phyloP scores from a whole-genome alignment of 2,329 filamentous ascomycete genomes.

The Thyridium curvatum region DNA sequence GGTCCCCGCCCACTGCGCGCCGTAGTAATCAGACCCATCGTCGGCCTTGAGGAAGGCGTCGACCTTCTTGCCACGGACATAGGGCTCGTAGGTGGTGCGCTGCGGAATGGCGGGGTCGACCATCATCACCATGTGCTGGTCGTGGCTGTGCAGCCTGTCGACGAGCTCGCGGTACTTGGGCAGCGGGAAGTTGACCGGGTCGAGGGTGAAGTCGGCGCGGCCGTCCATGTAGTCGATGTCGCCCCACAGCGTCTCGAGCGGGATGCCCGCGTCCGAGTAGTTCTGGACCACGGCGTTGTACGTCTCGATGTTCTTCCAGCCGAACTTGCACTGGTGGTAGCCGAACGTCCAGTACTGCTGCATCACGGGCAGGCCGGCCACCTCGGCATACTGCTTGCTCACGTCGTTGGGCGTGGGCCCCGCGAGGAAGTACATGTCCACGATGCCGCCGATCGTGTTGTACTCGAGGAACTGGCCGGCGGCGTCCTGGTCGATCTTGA shows the following conservation, averaged over 20 bases:
- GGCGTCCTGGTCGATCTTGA: slow-evolving; percentile 60
- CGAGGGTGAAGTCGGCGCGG: slow-evolving; percentile 53
- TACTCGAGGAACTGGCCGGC: slow-evolving; percentile 68
- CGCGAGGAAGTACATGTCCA: slow-evolving; percentile 64
- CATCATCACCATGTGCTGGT: slow-evolving; percentile 70
- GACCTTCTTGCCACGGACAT: slow-evolving; percentile 29
- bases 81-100: slow-evolving; percentile 30
- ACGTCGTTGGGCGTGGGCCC: slow-evolving; percentile 53
- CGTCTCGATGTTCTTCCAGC: slow-evolving; percentile 54
- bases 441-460: slow-evolving; percentile 66
- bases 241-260: slow-evolving; percentile 63
- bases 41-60: slow-evolving; percentile 36
- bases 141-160: slow-evolving; percentile 55
- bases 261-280: slow-evolving; percentile 58
- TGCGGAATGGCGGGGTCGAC: slow-evolving; percentile 60
- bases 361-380: slow-evolving; percentile 52
- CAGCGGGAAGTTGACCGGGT: slow-evolving; percentile 55
- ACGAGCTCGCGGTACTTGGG: slow-evolving; percentile 58
- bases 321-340: slow-evolving; percentile 58
- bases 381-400: slow-evolving; percentile 49
- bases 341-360: slow-evolving; percentile 59
- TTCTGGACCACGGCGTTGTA: slow-evolving; percentile 61
- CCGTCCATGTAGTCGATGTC: slow-evolving; percentile 55
- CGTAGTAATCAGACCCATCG: slow-evolving; percentile 52
- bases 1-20: slow-evolving; percentile 71